Evolutionary conservation across 495 filamentous ascomycete species (phyloP).

Genomic region (Bacidia rubella): DNA sequence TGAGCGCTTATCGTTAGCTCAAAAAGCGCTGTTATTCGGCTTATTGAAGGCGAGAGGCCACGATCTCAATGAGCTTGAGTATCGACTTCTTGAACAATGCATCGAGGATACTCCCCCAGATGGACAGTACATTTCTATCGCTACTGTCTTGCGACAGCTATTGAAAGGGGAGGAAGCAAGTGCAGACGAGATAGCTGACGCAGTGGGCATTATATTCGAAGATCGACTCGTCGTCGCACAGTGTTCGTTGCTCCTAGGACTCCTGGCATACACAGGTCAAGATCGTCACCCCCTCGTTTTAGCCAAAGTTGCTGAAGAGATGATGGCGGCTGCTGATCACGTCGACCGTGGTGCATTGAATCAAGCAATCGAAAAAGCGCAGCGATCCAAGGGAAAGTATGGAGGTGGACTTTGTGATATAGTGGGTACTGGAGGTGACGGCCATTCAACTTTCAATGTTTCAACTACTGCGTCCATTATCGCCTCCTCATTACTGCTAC

Average conservation of each 20-base stretch:
- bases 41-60: conserved; percentile 2
- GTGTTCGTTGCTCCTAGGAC: conserved; percentile 69
- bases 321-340: conserved; percentile 54
- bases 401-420: conserved; percentile 78
- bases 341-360: conserved; percentile 47
- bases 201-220: conserved; percentile 79
- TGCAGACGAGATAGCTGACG: conserved; percentile 70
- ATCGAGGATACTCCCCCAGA: background rate
- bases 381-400: conserved; percentile 55
- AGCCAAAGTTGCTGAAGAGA: conserved; percentile 53
- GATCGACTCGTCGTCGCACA: conserved; percentile 73
- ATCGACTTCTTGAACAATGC: background rate
- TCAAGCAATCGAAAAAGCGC: conserved; percentile 40
- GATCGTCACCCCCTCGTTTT: conserved; percentile 72
- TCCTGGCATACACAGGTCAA: conserved; percentile 72
- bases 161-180: conserved; percentile 18
- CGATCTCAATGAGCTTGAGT: background rate
- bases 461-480: conserved; percentile 89
- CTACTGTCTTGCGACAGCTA: background rate
- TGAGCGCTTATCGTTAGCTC: background rate
- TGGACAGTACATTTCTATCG: background rate
- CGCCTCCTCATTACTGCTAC: conserved; percentile 63
- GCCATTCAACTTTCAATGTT: conserved; percentile 95
- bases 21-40: background rate
- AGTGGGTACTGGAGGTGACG: conserved; percentile 93